Evolutionary conservation across 768 basidiomycete species (phyloP), one percentile per base, ranked within the genome.

Genomic region (Leucogyrophana mollusca): DNA sequence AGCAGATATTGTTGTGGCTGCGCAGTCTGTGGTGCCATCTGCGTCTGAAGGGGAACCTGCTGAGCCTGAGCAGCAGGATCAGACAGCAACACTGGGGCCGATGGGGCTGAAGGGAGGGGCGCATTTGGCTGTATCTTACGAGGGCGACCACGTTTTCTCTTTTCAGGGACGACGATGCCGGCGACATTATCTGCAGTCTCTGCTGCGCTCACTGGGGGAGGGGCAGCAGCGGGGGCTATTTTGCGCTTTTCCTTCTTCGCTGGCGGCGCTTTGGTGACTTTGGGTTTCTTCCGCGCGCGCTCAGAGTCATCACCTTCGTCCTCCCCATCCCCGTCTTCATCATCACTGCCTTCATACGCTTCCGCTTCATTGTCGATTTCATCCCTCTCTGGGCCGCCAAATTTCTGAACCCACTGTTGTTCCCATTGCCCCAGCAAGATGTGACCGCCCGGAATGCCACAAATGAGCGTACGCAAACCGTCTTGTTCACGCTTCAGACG

Each of bases 71-170:
- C 53, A 23, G 50, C 49, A 3, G 58, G 50, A 23, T 52, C 46
- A 10, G 55, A 20, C 18, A 55, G 46, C 18, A 48, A 32, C 14
- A 61, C 43, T 3, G 65, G 47, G 6, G 53, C 56, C 0, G 59
- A 58, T 6, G 66, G 52, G 4, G 65, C 43, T 11, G 64, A 55
- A 1, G 65, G 46, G 9, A 73, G 55, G 34, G 68, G 61, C n/a
- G 76, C 65, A 14, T 76, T 71, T 0, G 79, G 70, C 9, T 77
- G 72, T 37, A 82, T 74, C 69, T 92, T 92, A 56, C 88, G 77
- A 13, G 90, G 90, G 23, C 90, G 69, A 11, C 90, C 90, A 7
- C 90, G 78, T 70, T 93, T 93, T 55, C 89, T 76, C 72, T 90
- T 92, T 70, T 89, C 87, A 0, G 81, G 79, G 0, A 74, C 68